These are phyloP conservation scores for Brasenia schreberi DNA, from an alignment of 164 flowering plant genomes.

Conservation along the genomic window DNA sequence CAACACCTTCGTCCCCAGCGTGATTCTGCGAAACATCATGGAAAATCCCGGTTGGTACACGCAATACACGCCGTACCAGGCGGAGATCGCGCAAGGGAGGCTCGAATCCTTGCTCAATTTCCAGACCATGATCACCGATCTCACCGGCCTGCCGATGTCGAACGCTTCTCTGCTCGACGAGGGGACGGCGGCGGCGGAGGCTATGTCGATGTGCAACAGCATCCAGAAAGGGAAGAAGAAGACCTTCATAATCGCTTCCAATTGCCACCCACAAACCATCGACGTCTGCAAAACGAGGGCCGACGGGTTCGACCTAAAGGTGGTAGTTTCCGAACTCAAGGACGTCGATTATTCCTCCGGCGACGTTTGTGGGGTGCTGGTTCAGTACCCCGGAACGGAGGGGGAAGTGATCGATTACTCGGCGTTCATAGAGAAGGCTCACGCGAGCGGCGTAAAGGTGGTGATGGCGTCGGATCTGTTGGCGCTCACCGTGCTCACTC, in stretches of 20 bases:
- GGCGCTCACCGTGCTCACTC: constrained; percentile 88
- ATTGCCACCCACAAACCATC: constrained; percentile 89
- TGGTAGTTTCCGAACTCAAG: constrained; percentile 52
- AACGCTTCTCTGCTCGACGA: constrained; percentile 94
- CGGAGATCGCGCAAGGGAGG: constrained; percentile 92
- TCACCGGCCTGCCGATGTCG: constrained; percentile 96
- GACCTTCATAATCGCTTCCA: constrained; percentile 76
- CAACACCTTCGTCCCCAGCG: constrained; percentile 71
- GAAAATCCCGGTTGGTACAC: constrained; percentile 99
- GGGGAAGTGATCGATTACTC: constrained; percentile 85
- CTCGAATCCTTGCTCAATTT: constrained; percentile 81
- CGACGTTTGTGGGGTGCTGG: constrained; percentile 96
- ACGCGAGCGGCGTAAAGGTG: constrained; percentile 92
- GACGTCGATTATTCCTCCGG: constrained; percentile 65
- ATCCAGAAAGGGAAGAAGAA: constrained; percentile 76
- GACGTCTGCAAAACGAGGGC: constrained; percentile 41
- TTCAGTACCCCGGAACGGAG: constrained; percentile 96
- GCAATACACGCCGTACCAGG: constrained; percentile 97
- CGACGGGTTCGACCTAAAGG: constrained; percentile 34
- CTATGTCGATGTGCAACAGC: constrained; percentile 97
- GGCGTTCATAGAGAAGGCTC: constrained; percentile 79
- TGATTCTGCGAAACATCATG: constrained; percentile 85
- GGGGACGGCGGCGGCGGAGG: constrained; percentile 98
- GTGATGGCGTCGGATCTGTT: constrained; percentile 90
- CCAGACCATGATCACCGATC: constrained; percentile 84